A percentile compares a stretch with the other conserved stretches of the same genome.
phyloP scores from a whole-genome alignment of 148 eudicot species.

The Pouteria glomerata region DNA sequence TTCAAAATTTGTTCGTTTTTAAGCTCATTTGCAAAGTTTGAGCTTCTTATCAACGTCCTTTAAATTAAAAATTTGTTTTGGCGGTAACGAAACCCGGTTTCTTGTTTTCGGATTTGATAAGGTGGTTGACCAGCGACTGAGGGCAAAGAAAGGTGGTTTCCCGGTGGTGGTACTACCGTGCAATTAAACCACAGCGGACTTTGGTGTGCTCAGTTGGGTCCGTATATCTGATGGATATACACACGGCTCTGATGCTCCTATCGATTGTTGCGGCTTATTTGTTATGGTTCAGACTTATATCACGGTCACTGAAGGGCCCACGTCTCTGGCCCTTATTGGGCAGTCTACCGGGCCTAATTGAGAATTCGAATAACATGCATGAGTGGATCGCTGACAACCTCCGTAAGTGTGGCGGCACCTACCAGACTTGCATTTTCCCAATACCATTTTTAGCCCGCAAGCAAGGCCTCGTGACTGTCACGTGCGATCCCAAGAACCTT shows the following conservation, averaged over 20 bases:
- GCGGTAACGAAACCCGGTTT: background rate
- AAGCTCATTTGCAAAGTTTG: too few species aligned
- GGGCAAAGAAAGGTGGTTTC: background rate
- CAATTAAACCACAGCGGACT: background rate
- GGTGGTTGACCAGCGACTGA: background rate
- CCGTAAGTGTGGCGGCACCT: slow-evolving; percentile 76
- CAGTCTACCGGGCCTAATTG: slow-evolving; percentile 67
- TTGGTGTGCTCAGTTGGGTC: background rate
- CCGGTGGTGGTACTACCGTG: background rate
- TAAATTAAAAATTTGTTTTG: background rate
- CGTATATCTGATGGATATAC: slow-evolving; percentile 39
- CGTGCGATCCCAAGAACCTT: slow-evolving; percentile 81
- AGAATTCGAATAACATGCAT: slow-evolving; percentile 62
- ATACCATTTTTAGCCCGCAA: slow-evolving; percentile 64
- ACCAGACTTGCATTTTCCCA: slow-evolving; percentile 71
- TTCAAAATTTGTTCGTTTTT: too few species aligned
- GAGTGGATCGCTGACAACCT: slow-evolving; percentile 95
- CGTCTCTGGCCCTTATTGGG: slow-evolving; percentile 84
- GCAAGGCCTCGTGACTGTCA: slow-evolving; percentile 90
- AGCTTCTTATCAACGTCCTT: background rate
- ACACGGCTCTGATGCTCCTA: slow-evolving; percentile 33
- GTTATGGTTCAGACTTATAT: slow-evolving; percentile 59
- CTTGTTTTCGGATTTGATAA: background rate
- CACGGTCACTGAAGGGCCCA: slow-evolving; percentile 56
- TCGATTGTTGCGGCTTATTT: slow-evolving; percentile 40